These are phyloP conservation scores for Camellia granthamiana DNA, from an alignment of 148 eudicot species.

Conservation along the genomic window DNA sequence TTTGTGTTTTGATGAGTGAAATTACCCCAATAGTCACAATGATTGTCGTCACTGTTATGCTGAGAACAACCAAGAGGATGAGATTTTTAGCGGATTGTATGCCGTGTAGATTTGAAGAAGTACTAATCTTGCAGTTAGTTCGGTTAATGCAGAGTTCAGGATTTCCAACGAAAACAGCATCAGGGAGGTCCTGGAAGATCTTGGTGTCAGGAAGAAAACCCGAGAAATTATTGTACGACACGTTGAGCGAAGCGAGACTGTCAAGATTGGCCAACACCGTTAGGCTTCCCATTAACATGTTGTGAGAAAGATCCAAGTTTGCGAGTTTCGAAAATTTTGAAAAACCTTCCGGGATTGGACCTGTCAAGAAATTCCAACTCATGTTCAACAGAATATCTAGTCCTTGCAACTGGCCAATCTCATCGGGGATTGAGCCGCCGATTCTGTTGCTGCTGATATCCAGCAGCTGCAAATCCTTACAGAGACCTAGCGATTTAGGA, in stretches of 20 bases:
- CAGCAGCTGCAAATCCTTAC: conserved; percentile 31
- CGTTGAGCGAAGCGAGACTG: conserved; percentile 36
- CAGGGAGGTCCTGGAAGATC: conserved; percentile 29
- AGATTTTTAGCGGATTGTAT: conserved; percentile 13
- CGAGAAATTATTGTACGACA: conserved; percentile 36
- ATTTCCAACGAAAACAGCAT: conserved; percentile 24
- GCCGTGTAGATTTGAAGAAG: not conserved
- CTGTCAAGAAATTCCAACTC: conserved; percentile 29
- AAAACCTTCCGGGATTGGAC: conserved; percentile 31
- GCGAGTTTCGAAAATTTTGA: conserved; percentile 33
- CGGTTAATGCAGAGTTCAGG: conserved; percentile 25
- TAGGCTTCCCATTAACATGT: conserved; percentile 30
- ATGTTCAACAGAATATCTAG: conserved; percentile 31
- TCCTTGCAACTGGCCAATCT: conserved; percentile 27
- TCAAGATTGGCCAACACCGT: conserved; percentile 26
- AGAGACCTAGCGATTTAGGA: conserved; percentile 27
- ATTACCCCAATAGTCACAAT: conserved; percentile 15
- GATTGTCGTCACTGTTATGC: not conserved
- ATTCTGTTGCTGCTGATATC: conserved; percentile 32
- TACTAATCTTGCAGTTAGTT: conserved; percentile 7
- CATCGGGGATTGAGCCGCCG: conserved; percentile 26
- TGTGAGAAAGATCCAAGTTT: conserved; percentile 35
- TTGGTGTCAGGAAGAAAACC: conserved; percentile 32
- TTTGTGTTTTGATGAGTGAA: conserved; percentile 14
- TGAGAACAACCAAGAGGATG: conserved; percentile 11